Base-by-base conservation (phyloP, 352 stramenopile genomes). In the Pythium aphanidermatum region DNA sequence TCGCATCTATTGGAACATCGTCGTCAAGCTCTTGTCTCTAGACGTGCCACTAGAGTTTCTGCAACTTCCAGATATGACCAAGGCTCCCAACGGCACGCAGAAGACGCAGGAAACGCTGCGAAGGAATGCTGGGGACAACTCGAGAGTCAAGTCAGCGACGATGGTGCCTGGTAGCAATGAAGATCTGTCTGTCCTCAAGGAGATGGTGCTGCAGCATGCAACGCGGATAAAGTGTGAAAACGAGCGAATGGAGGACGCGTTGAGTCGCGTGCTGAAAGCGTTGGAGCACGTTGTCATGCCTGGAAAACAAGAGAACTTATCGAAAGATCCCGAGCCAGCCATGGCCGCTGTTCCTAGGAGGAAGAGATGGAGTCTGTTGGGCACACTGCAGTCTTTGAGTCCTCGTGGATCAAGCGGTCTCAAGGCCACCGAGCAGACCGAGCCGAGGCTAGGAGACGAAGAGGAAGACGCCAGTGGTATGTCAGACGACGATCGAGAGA, bases 1-100 rank as follows among this genome's bases (percentile, higher is more conserved):
- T 1, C 60, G 62, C 6, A 73, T 78, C 26, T 81, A 81, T 51
- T 81, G 70, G 70, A 81, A 81, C 42, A 64, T 81, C 13, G 63
- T 78, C 13, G 58, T 81, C 23, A 78, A 81, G 55, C 28, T 76
- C 21, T 53, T 81, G 23, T 57, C 60, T 37, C 49, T 81, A 3
- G 57, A 59, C 13, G 68, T 61, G 17, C 63, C 66, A 16, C 27
- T 81, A 7, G 52, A 75, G 46, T 77, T 78, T 46, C 44, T 78
- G 44, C 48, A 74, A 23, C 46, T 78, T 5, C 67, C 67, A 1
- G 59, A 68, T 23, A 63, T 44, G 31, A 61, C 45, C 34, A 25
- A 39, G 12, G 11, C 9, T 6, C 5, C n/a, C 13, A 21, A 46
- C 4, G 9, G 9, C 14, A 5, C 26, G 2, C 17, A n/a, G 7